phyloP scores from a whole-genome alignment of 2,329 filamentous ascomycete species.

The Dactylellina leptospora region DNA sequence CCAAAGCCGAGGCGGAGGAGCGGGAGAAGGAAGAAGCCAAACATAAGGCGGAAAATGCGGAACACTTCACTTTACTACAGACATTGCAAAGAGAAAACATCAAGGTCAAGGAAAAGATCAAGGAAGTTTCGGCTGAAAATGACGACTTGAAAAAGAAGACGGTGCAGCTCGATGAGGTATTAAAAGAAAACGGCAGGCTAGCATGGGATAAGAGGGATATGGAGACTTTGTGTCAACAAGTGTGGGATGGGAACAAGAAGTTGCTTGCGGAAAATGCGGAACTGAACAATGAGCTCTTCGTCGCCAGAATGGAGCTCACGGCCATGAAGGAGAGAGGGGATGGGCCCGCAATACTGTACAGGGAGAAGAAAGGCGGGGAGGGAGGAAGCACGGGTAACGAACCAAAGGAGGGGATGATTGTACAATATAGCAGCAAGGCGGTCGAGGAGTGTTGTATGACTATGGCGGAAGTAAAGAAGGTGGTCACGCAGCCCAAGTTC shows the following conservation, averaged over 20 bases:
- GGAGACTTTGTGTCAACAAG: conserved; percentile 3
- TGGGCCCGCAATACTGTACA: background rate
- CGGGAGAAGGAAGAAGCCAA: too few relatives aligned
- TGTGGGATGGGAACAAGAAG: background rate
- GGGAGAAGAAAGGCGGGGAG: background rate
- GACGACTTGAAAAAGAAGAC: background rate
- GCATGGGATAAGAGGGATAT: conserved; percentile 6
- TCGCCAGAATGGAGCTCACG: conserved; percentile 8
- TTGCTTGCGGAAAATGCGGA: background rate
- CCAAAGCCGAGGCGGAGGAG: too few relatives aligned
- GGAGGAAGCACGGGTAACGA: background rate
- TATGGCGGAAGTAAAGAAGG: conserved; percentile 17
- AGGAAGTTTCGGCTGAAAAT: background rate
- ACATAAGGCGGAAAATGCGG: too few relatives aligned
- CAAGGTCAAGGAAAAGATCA: background rate
- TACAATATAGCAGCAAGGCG: background rate
- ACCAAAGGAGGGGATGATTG: background rate
- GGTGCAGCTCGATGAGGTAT: background rate
- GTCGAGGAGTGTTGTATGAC: conserved; percentile 15
- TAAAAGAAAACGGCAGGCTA: background rate
- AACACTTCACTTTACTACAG: too few relatives aligned
- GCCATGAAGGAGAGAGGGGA: conserved; percentile 17
- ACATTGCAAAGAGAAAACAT: too few relatives aligned
- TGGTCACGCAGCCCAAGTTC: conserved; percentile 4
- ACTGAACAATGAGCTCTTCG: conserved; percentile 19